phyloP scores from a whole-genome alignment of 1,284 basidiomycete species.

The Tilletiopsis washingtonensis region DNA sequence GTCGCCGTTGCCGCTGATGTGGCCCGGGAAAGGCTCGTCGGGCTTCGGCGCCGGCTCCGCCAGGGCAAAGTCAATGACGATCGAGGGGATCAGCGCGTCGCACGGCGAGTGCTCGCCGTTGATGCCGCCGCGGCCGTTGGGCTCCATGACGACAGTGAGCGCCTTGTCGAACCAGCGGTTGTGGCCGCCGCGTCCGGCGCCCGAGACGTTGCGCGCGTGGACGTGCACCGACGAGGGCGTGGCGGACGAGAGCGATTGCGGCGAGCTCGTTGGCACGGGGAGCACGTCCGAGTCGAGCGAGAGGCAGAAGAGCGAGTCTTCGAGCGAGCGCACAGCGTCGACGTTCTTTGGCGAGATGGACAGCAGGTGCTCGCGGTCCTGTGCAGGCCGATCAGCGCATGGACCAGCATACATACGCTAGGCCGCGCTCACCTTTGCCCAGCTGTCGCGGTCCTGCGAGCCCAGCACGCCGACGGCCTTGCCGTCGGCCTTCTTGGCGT shows the following conservation, averaged over 20 bases:
- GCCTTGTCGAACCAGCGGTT: slow-evolving; percentile 95
- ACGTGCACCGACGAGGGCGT: slow-evolving; percentile 62
- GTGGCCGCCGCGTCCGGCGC: slow-evolving; percentile 59
- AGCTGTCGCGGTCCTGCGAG: slow-evolving; percentile 71
- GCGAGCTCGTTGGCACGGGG: slow-evolving; percentile 37
- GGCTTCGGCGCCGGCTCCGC: slow-evolving; percentile 51
- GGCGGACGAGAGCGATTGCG: slow-evolving; percentile 51
- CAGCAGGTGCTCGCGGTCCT: slow-evolving; percentile 68
- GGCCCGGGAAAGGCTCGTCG: slow-evolving; percentile 12
- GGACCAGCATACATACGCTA: background rate
- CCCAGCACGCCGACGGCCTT: slow-evolving; percentile 64
- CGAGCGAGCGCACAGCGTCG: slow-evolving; percentile 58
- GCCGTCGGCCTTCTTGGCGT: slow-evolving; percentile 57
- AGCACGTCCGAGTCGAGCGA: slow-evolving; percentile 53
- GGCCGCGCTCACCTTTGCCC: slow-evolving; percentile 62
- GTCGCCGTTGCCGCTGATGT: background rate
- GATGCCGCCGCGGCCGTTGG: slow-evolving; percentile 73
- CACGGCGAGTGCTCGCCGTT: slow-evolving; percentile 88
- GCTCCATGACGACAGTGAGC: slow-evolving; percentile 73
- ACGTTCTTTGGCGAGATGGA: slow-evolving; percentile 62
- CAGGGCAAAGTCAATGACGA: slow-evolving; percentile 77
- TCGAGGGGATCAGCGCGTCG: slow-evolving; percentile 84
- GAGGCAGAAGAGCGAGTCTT: slow-evolving; percentile 69
- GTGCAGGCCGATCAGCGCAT: slow-evolving; percentile 2
- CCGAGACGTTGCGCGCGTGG: slow-evolving; percentile 69